phyloP scores from a whole-genome alignment of 148 eudicot genomes.

The Camellia granthamiana region DNA sequence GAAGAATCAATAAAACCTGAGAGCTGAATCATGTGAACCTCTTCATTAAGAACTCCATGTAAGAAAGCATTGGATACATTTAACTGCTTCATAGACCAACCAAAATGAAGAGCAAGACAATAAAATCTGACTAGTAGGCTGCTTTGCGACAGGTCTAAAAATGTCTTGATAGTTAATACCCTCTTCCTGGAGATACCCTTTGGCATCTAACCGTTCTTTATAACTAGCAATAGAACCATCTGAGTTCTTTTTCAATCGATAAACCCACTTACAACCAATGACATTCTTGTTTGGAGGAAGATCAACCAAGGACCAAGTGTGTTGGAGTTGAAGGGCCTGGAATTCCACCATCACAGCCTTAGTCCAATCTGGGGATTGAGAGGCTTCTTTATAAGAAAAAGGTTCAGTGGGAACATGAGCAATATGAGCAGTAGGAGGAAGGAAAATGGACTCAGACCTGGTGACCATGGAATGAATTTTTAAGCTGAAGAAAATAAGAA shows the following conservation, averaged over 20 bases:
- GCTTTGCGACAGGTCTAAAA: background rate
- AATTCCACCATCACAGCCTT: too few species aligned
- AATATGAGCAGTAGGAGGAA: too few species aligned
- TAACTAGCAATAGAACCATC: background rate
- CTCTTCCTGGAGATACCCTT: background rate
- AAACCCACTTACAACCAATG: background rate
- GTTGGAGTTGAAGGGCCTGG: too few species aligned
- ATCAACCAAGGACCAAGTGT: too few species aligned
- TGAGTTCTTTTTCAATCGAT: background rate
- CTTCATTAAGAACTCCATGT: background rate
- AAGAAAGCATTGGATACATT: background rate
- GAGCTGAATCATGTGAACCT: background rate
- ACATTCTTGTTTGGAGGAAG: too few species aligned
- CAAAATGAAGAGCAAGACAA: background rate
- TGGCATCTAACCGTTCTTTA: background rate
- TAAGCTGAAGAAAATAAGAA: too few species aligned
- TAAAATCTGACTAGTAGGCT: background rate
- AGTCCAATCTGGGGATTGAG: too few species aligned
- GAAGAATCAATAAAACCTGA: background rate
- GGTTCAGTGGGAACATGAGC: too few species aligned
- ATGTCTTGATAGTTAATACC: background rate
- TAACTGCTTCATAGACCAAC: background rate
- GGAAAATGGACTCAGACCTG: too few species aligned
- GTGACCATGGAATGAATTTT: too few species aligned
- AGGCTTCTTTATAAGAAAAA: too few species aligned